Percentiles rank a stretch among this genome's conserved stretches.
Conservation (phyloP, 2,329 filamentous ascomycete species). For the Scedosporium dehoogii region DNA sequence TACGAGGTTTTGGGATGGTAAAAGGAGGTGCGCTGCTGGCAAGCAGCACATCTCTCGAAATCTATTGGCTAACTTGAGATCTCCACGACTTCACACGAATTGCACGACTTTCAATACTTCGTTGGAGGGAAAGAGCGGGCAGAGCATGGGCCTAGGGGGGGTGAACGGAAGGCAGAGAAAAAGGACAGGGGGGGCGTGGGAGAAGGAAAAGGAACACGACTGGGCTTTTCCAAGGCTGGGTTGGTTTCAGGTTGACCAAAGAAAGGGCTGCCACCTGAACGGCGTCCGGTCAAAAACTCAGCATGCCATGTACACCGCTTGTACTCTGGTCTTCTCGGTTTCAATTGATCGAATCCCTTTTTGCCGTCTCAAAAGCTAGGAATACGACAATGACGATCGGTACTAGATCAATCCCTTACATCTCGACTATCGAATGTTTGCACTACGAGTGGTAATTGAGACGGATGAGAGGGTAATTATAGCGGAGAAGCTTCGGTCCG, state of each 20-base stretch:
- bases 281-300: background rate
- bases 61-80: background rate
- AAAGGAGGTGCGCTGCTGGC: background rate
- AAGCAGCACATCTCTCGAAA: background rate
- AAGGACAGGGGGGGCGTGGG: background rate
- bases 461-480: background rate
- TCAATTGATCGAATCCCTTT: background rate
- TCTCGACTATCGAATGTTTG: background rate
- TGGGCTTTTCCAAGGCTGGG: slow-evolving; percentile 1
- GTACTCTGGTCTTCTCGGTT: background rate
- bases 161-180: background rate
- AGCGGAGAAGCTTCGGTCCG: background rate
- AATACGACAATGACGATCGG: background rate
- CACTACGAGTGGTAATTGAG: background rate
- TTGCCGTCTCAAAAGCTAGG: background rate
- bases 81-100: no score
- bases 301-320: background rate
- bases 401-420: background rate
- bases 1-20: background rate
- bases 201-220: background rate
- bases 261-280: slow-evolving; percentile 4
- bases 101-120: no score
- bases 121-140: no score
- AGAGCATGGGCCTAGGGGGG: no score
- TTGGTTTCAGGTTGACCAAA: slow-evolving; percentile 7